These are phyloP conservation scores for Pseudomonodictys pantanalensis DNA, from an alignment of 495 filamentous ascomycete genomes.

Conservation along the genomic window DNA sequence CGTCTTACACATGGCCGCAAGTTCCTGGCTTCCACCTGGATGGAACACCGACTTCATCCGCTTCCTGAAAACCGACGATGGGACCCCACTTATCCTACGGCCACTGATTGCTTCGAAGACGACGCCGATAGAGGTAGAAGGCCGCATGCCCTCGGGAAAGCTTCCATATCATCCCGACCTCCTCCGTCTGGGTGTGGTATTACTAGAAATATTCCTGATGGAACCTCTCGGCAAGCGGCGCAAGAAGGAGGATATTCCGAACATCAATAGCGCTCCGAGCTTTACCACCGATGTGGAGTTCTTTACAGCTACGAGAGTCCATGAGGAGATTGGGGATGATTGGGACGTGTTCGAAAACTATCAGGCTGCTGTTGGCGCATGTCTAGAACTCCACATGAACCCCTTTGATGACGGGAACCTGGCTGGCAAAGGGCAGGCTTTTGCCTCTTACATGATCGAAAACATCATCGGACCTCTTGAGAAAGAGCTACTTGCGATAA, in stretches of 20 bases:
- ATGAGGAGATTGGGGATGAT: not conserved
- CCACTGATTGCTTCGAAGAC: too few species aligned
- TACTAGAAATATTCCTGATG: not conserved
- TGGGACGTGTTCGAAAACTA: conserved; percentile 1
- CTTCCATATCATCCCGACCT: not conserved
- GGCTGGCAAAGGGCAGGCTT: too few species aligned
- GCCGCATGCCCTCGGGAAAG: too few species aligned
- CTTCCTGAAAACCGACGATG: too few species aligned
- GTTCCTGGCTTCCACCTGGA: too few species aligned
- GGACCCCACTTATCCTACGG: too few species aligned
- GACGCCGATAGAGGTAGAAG: too few species aligned
- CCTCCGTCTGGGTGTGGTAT: not conserved
- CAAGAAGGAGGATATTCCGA: not conserved
- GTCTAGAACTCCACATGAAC: not conserved
- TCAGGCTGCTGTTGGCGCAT: not conserved
- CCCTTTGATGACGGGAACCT: not conserved
- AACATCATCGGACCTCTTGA: too few species aligned
- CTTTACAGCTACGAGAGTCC: not conserved
- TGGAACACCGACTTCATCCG: too few species aligned
- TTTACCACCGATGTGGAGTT: not conserved
- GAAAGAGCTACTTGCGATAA: too few species aligned
- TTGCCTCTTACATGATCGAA: too few species aligned
- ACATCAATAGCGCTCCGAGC: not conserved
- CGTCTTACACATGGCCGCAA: too few species aligned
- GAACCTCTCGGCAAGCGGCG: not conserved